Evolutionary conservation across 2,329 filamentous ascomycete species (phyloP).

Genomic region (Talaromyces atroroseus): DNA sequence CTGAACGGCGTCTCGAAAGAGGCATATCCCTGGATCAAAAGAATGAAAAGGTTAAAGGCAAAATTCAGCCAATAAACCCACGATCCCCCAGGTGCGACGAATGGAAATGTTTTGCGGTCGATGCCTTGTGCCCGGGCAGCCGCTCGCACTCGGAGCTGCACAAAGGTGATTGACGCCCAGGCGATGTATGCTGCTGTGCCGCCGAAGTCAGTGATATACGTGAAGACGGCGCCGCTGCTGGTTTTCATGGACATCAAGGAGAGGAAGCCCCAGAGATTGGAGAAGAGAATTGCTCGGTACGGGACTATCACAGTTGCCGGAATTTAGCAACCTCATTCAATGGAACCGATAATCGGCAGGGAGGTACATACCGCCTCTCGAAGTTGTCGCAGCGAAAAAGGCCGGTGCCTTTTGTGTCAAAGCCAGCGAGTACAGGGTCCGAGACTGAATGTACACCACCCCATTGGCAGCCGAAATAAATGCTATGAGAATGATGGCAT

Average conservation of each 20-base stretch:
- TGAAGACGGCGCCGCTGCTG: background rate
- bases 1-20: background rate
- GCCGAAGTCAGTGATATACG: background rate
- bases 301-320: background rate
- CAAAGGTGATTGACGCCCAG: background rate
- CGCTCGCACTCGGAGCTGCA: background rate
- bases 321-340: background rate
- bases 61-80: background rate
- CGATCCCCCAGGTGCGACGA: background rate
- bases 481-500: background rate
- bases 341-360: background rate
- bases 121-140: background rate
- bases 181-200: conserved; percentile 1
- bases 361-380: background rate
- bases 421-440: background rate
- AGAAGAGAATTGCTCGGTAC: conserved; percentile 1
- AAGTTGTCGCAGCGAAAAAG: background rate
- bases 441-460: conserved; percentile 6
- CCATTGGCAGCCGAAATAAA: conserved; percentile 5
- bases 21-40: background rate
- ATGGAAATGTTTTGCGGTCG: background rate
- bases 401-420: background rate
- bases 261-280: background rate
- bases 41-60: background rate
- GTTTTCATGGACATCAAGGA: background rate